A percentile compares a stretch with the other conserved stretches of the same genome.
Conservation (phyloP, 306 rosid genomes). For the Lathyrus sativus region DNA sequence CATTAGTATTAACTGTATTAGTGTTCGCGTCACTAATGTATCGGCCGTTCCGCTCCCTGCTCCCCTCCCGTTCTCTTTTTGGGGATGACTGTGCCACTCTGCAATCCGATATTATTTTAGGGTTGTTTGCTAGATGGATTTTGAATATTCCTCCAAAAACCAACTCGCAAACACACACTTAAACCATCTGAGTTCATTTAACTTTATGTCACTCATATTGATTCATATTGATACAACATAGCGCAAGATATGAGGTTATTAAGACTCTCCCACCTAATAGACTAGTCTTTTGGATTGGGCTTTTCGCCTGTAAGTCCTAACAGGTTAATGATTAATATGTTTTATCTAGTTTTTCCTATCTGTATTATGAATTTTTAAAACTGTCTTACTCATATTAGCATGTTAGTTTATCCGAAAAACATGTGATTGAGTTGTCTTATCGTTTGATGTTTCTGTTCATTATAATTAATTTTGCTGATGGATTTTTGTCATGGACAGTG, state of each 20-base stretch:
- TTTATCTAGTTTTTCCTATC: neutral
- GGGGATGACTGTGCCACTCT: too few relatives aligned
- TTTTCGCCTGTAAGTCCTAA: too few relatives aligned
- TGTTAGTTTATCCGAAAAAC: slow-evolving; percentile 15
- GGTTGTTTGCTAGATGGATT: too few relatives aligned
- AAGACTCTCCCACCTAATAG: too few relatives aligned
- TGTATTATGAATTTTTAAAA: neutral
- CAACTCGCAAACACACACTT: too few relatives aligned
- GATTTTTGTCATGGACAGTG: slow-evolving; percentile 60
- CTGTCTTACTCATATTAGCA: neutral
- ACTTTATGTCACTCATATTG: neutral
- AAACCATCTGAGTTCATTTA: neutral
- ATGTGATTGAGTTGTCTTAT: slow-evolving; percentile 5
- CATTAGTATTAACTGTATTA: too few relatives aligned
- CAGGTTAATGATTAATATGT: slow-evolving; percentile 1
- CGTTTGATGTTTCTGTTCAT: slow-evolving; percentile 14
- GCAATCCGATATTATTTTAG: too few relatives aligned
- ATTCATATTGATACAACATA: neutral
- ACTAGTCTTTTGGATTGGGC: too few relatives aligned
- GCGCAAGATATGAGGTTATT: neutral
- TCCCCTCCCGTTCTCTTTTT: too few relatives aligned
- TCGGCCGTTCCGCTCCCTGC: too few relatives aligned
- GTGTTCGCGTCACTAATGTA: too few relatives aligned
- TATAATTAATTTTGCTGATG: slow-evolving; percentile 34
- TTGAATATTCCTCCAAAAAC: too few relatives aligned